These are phyloP conservation scores for Aspergillus affinis DNA, from an alignment of 495 filamentous ascomycete species.

Conservation along the genomic window DNA sequence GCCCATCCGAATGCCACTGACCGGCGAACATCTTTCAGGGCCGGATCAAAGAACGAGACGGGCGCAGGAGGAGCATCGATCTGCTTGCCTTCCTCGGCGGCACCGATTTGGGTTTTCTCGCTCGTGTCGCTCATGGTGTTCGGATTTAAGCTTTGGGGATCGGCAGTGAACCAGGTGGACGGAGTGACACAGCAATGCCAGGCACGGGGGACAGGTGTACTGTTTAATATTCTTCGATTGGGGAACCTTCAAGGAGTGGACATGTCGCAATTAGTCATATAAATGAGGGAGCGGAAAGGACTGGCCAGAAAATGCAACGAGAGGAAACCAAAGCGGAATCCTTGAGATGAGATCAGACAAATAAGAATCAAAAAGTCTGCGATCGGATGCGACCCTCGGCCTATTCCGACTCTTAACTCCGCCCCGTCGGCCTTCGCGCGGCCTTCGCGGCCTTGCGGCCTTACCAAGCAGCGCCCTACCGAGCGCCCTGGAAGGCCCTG, in stretches of 20 bases:
- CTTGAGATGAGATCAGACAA: too few relatives aligned
- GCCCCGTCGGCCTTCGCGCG: too few relatives aligned
- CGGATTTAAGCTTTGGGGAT: background rate
- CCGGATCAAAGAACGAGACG: slow-evolving; percentile 53
- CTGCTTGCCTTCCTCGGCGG: slow-evolving; percentile 16
- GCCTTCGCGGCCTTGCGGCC: too few relatives aligned
- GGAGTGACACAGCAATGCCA: background rate
- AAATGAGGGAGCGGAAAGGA: background rate
- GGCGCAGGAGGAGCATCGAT: slow-evolving; percentile 29
- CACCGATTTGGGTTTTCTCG: background rate
- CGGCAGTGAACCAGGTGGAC: background rate
- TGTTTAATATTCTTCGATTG: background rate
- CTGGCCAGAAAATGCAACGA: too few relatives aligned
- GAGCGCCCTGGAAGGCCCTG: too few relatives aligned
- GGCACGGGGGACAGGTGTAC: background rate
- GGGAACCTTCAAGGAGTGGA: too few relatives aligned
- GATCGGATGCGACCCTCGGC: too few relatives aligned
- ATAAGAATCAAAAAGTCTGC: too few relatives aligned
- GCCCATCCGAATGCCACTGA: slow-evolving; percentile 41
- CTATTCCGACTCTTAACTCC: too few relatives aligned
- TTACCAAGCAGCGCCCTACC: too few relatives aligned
- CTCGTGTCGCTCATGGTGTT: slow-evolving; percentile 9
- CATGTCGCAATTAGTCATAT: background rate
- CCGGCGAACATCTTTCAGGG: slow-evolving; percentile 46
- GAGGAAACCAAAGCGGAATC: too few relatives aligned